These are phyloP conservation scores for Xylaria sp. DNA, from an alignment of 2,329 filamentous ascomycete species.

Conservation along the genomic window DNA sequence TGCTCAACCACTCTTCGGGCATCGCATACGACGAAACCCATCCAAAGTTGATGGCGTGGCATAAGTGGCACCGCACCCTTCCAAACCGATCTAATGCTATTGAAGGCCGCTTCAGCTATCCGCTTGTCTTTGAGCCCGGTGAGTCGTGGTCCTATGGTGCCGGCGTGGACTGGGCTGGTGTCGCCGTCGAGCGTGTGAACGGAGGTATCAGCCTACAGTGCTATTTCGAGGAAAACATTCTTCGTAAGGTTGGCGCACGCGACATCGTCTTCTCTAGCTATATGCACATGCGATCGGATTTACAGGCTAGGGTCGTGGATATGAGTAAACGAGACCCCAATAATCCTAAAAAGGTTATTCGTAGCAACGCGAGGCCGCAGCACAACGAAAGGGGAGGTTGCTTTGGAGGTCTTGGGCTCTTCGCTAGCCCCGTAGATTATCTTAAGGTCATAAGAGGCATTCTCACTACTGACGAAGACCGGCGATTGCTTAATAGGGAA, in stretches of 20 bases:
- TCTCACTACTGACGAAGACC: conserved; percentile 33
- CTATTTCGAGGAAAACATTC: conserved; percentile 41
- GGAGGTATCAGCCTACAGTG: conserved; percentile 33
- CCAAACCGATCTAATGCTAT: conserved; percentile 30
- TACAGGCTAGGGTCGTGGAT: conserved; percentile 35
- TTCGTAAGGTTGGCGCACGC: conserved; percentile 30
- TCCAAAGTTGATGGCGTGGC: conserved; percentile 41
- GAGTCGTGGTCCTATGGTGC: conserved; percentile 56
- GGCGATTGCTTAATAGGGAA: conserved; percentile 27
- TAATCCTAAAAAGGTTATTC: conserved; percentile 28
- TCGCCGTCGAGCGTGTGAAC: conserved; percentile 39
- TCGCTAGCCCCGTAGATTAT: conserved; percentile 37
- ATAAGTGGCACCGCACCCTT: conserved; percentile 46
- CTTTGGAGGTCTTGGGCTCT: conserved; percentile 39
- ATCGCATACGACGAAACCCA: conserved; percentile 51
- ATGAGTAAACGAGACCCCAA: conserved; percentile 41
- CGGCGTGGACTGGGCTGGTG: conserved; percentile 57
- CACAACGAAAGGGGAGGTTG: conserved; percentile 39
- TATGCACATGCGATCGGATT: conserved; percentile 34
- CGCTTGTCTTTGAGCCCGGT: conserved; percentile 59
- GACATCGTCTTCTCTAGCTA: conserved; percentile 40
- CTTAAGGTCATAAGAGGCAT: conserved; percentile 37
- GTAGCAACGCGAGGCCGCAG: conserved; percentile 37
- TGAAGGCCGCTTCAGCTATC: conserved; percentile 51
- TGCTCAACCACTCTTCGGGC: conserved; percentile 41